phyloP scores from a whole-genome alignment of 768 basidiomycete genomes.

The Agaricus blazei region DNA sequence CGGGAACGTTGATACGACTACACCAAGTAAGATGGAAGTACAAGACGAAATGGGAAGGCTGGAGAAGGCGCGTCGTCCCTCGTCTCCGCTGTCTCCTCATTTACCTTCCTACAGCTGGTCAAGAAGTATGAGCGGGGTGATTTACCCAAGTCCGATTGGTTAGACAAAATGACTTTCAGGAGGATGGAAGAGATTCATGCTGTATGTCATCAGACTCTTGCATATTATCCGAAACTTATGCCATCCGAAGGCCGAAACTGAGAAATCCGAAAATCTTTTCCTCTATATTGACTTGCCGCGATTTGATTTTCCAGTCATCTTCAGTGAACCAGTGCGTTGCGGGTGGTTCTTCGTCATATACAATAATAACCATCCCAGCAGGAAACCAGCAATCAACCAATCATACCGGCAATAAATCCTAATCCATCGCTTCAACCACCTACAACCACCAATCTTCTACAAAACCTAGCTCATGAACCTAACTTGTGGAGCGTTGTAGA shows the following conservation, averaged over 20 bases:
- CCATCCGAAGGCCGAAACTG: slow-evolving; percentile 67
- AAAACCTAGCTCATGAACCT: slow-evolving; percentile 55
- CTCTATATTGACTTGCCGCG: slow-evolving; percentile 93
- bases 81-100: slow-evolving; percentile 10
- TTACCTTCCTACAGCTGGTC: slow-evolving; percentile 49
- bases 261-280: slow-evolving; percentile 91
- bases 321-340: slow-evolving; percentile 74
- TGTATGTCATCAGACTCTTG: slow-evolving; percentile 35
- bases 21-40: slow-evolving; percentile 78
- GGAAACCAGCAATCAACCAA: slow-evolving; percentile 11
- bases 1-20: slow-evolving; percentile 72
- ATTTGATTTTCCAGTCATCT: slow-evolving; percentile 97
- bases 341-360: slow-evolving; percentile 10
- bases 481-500: slow-evolving; percentile 87
- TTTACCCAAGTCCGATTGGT: slow-evolving; percentile 91
- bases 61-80: slow-evolving; percentile 60
- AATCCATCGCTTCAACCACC: slow-evolving; percentile 38
- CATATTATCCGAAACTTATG: not conserved
- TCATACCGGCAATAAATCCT: slow-evolving; percentile 26
- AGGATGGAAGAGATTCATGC: slow-evolving; percentile 95
- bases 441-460: slow-evolving; percentile 38
- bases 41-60: slow-evolving; percentile 94
- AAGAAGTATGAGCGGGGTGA: slow-evolving; percentile 97
- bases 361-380: slow-evolving; percentile 19
- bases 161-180: slow-evolving; percentile 88